phyloP scores from a whole-genome alignment of 306 rosid genomes.

The Pueraria montana region DNA sequence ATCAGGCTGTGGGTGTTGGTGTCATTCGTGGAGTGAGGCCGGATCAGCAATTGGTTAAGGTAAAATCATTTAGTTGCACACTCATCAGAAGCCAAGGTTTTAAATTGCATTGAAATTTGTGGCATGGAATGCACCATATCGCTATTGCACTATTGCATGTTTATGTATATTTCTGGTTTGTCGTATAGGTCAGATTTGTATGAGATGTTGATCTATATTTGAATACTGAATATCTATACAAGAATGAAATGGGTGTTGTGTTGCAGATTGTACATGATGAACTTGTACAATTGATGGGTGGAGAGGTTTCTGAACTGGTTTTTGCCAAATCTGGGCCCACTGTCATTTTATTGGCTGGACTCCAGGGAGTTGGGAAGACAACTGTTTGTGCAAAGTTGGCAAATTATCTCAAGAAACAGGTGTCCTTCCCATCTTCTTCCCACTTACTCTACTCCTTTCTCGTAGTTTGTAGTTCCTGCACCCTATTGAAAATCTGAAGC shows the following conservation, averaged over 20 bases:
- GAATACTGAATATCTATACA: constrained; percentile 30
- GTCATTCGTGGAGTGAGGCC: constrained; percentile 89
- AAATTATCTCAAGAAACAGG: constrained; percentile 92
- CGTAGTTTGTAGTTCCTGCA: constrained; percentile 1
- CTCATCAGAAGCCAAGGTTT: not conserved
- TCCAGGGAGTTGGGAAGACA: constrained; percentile 99
- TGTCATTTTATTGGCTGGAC: constrained; percentile 93
- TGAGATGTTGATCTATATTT: constrained; percentile 23
- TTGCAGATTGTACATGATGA: constrained; percentile 93
- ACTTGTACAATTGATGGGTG: constrained; percentile 97
- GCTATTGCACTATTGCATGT: not conserved
- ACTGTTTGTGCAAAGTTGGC: constrained; percentile 97
- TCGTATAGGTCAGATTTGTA: constrained; percentile 24
- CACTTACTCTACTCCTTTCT: constrained; percentile 10
- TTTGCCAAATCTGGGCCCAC: constrained; percentile 87
- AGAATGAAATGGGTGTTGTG: constrained; percentile 29
- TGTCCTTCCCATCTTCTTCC: constrained; percentile 44
- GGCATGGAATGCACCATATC: constrained; percentile 2
- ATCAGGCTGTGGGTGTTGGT: constrained; percentile 95
- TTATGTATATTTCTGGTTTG: not conserved
- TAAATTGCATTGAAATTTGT: constrained; percentile 17
- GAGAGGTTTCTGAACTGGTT: constrained; percentile 88
- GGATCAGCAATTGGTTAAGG: constrained; percentile 98
- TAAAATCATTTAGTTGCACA: constrained; percentile 8
- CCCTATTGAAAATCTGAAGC: constrained; percentile 40